A percentile compares a stretch with the other conserved stretches of the same genome.
These are phyloP conservation scores for Aurifilum marmelostoma DNA, from an alignment of 2,329 filamentous ascomycete species.

Conservation along the genomic window DNA sequence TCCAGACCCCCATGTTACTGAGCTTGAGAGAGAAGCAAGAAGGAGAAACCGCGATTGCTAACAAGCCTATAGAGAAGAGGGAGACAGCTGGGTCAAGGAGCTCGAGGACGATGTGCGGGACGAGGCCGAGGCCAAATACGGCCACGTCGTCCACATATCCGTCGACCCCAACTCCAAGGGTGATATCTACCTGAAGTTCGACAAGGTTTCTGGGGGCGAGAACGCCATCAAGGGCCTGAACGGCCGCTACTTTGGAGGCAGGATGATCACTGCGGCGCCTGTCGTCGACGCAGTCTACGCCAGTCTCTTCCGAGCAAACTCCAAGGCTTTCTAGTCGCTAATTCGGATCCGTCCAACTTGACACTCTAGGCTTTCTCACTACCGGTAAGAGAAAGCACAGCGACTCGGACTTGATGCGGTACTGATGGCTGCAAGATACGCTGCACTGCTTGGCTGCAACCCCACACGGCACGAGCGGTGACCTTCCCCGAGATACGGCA, in stretches of 20 bases:
- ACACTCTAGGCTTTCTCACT: slow-evolving; percentile 51
- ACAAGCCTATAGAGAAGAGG: slow-evolving; percentile 71
- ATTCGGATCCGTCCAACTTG: slow-evolving; percentile 50
- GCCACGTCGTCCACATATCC: slow-evolving; percentile 95
- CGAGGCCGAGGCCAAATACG: slow-evolving; percentile 95
- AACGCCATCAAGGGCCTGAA: slow-evolving; percentile 98
- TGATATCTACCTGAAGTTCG: slow-evolving; percentile 98
- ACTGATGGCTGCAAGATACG: slow-evolving; percentile 30
- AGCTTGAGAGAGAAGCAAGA: no score
- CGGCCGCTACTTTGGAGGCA: slow-evolving; percentile 91
- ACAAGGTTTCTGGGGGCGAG: slow-evolving; percentile 90
- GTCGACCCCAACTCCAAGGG: slow-evolving; percentile 91
- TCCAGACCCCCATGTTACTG: no score
- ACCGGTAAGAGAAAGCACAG: slow-evolving; percentile 32
- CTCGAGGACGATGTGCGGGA: slow-evolving; percentile 90
- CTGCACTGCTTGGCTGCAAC: slow-evolving; percentile 8
- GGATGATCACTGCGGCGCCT: slow-evolving; percentile 90
- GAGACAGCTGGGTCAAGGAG: slow-evolving; percentile 87
- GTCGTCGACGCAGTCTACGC: slow-evolving; percentile 99
- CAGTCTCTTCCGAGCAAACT: slow-evolving; percentile 83
- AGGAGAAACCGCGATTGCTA: slow-evolving; percentile 37
- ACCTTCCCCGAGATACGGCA: no score
- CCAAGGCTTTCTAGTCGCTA: slow-evolving; percentile 76
- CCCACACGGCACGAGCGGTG: not conserved
- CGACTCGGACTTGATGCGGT: slow-evolving; percentile 28